phyloP scores from a whole-genome alignment of 345 rosid genomes.

The Kandelia obovata region DNA sequence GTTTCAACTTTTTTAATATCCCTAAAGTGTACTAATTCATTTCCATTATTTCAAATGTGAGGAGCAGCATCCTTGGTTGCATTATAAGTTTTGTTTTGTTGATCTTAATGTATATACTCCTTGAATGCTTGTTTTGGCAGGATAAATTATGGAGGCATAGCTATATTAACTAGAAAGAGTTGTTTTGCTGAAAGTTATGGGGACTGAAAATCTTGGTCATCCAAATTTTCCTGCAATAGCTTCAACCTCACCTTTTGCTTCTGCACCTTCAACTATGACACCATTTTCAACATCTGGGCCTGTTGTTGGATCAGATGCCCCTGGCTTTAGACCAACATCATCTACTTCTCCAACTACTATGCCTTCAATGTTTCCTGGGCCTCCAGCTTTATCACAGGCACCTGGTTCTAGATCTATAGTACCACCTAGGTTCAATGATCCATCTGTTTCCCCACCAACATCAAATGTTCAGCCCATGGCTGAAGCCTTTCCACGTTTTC shows the following conservation, averaged over 20 bases:
- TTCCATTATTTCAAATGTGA: no score
- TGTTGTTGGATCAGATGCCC: conserved; percentile 38
- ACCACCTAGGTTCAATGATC: conserved; percentile 31
- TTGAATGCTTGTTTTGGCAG: conserved; percentile 30
- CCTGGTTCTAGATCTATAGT: conserved; percentile 47
- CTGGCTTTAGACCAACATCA: conserved; percentile 46
- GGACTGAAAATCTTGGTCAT: conserved; percentile 64
- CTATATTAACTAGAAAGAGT: conserved; percentile 7
- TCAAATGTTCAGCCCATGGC: conserved; percentile 49
- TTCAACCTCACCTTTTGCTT: conserved; percentile 52
- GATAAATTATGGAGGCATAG: conserved; percentile 36
- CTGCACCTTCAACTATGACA: conserved; percentile 50
- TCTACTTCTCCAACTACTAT: conserved; percentile 38
- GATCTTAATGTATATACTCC: not conserved
- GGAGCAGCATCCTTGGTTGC: no score
- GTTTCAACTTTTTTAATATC: not conserved
- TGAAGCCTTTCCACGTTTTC: conserved; percentile 47
- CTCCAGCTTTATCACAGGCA: conserved; percentile 33
- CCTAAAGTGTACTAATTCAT: not conserved
- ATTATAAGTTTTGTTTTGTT: not conserved
- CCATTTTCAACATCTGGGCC: conserved; percentile 60
- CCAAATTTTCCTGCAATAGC: conserved; percentile 55
- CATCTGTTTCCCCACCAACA: conserved; percentile 44
- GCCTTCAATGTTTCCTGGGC: conserved; percentile 45
- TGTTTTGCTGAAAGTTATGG: conserved; percentile 39